Conservation (phyloP, 2,329 filamentous ascomycete genomes). For the Phoma sp. region DNA sequence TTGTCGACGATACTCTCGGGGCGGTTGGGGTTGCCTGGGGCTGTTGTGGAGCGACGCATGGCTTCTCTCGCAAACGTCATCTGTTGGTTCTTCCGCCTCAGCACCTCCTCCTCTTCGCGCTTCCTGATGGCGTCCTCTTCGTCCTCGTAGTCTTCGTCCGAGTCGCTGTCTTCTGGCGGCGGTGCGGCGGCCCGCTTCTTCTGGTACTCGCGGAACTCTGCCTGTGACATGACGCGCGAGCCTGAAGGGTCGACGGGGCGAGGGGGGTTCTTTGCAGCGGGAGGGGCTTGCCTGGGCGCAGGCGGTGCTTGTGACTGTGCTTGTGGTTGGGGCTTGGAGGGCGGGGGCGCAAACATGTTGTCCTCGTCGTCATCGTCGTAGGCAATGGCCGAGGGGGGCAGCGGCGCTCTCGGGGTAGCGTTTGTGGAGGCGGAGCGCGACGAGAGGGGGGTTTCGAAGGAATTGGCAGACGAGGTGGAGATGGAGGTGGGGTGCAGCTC, state of each 20-base stretch:
- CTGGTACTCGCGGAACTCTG: conserved; percentile 42
- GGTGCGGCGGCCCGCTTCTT: conserved; percentile 34
- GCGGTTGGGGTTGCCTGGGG: conserved; percentile 25
- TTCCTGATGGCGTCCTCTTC: conserved; percentile 46
- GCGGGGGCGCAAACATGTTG: conserved; percentile 38
- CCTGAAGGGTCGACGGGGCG: conserved; percentile 16
- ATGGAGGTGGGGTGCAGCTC: conserved; percentile 34
- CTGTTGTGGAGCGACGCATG: conserved; percentile 45
- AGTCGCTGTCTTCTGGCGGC: conserved; percentile 35
- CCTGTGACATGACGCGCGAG: conserved; percentile 43
- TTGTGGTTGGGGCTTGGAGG: conserved; percentile 10
- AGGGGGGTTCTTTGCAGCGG: conserved; percentile 20
- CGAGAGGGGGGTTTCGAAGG: conserved; percentile 42
- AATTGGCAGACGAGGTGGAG: conserved; percentile 40
- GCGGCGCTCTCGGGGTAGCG: conserved; percentile 38
- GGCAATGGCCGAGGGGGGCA: conserved; percentile 25
- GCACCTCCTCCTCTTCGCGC: conserved; percentile 41
- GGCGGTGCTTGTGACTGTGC: not conserved
- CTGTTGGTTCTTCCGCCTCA: conserved; percentile 42
- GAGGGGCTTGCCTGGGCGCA: not conserved
- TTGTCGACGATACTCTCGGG: conserved; percentile 27
- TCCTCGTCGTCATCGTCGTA: conserved; percentile 37
- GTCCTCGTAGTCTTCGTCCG: conserved; percentile 47
- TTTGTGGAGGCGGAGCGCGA: conserved; percentile 42
- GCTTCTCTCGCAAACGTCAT: conserved; percentile 43